Percentiles rank a stretch among this genome's conserved stretches.
These are phyloP conservation scores for Anaeramoeba flamelloides DNA, from an alignment of 78 protist species.

Conservation along the genomic window DNA sequence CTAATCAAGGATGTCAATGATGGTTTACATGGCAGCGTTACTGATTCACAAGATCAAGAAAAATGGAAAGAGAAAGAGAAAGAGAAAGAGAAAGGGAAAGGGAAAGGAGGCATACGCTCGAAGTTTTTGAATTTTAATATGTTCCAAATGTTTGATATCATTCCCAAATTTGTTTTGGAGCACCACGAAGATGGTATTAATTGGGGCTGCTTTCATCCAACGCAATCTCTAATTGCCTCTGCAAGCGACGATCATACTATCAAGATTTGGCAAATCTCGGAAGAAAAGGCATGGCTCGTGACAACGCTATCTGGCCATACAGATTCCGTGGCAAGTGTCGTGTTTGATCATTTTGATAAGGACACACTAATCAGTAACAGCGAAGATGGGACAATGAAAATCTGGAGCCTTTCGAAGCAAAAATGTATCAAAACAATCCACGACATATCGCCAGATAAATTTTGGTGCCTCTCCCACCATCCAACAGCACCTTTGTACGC, in stretches of 20 bases:
- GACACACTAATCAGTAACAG: constrained; percentile 51
- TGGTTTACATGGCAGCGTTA: not conserved
- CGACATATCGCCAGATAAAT: not conserved
- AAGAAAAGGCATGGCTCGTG: not conserved
- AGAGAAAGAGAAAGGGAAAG: no score
- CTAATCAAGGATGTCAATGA: no score
- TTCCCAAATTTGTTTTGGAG: constrained; percentile 55
- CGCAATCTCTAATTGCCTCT: constrained; percentile 76
- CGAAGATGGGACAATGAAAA: constrained; percentile 90
- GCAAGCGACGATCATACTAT: constrained; percentile 88
- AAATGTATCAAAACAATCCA: not conserved
- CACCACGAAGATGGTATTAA: constrained; percentile 86
- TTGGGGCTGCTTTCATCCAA: constrained; percentile 94
- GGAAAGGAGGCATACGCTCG: no score
- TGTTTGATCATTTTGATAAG: constrained; percentile 81
- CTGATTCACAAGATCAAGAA: not conserved
- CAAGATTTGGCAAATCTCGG: constrained; percentile 66
- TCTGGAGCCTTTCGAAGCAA: constrained; percentile 63
- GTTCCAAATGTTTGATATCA: constrained; percentile 58
- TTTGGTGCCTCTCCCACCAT: constrained; percentile 18
- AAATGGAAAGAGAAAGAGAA: no score
- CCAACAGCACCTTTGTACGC: constrained; percentile 10
- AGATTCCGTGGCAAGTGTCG: constrained; percentile 81
- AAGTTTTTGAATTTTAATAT: constrained; percentile 39
- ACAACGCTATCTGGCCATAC: constrained; percentile 51